Base-by-base conservation (phyloP, 2,329 filamentous ascomycete species). In the Xylogone sp. region DNA sequence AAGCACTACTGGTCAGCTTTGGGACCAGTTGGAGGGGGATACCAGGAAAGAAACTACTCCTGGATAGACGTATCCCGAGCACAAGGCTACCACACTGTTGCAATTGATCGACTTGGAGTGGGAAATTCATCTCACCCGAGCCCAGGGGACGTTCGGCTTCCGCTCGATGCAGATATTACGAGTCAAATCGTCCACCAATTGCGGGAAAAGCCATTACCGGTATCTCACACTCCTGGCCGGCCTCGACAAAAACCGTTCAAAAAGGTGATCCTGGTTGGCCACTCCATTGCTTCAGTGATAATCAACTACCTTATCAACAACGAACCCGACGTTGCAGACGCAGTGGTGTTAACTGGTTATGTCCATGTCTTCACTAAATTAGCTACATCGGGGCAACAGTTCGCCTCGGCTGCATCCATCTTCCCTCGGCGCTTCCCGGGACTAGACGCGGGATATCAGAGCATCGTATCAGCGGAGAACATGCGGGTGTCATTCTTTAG, bases 11-110 rank as follows among this genome's bases (percentile, higher is more conserved):
- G 34, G 34, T 39, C 34, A 4, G 34, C 6, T 16, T 13, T 31
- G 13, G 34, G 34, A 6, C 6, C 5, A 5, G 5, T 27, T 27
- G 8, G 8, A 4, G 13, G 8, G 5, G 34, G 34, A 4, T 13
- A 4, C 34, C 4, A 39, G 12, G 34, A 16, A 39, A 16, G n/a
- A 7, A 7, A 39, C 5, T 39, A 39, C 34, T 39, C 34, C 34
- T 39, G 34, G 34, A 39, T 39, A 7, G 34, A 6, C n/a, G 5
- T 7, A 6, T 6, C 34, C 4, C 13, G 6, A 16, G 6, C 5
- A 13, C 42, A 50, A 39, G 51, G 52, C 31, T 48, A 54, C 46
- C 46, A 39, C 9, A 52, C 50, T 18, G 21, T 52, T 12, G 39
- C 50, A 18, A 44, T 52, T 19, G 50, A 52, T 22, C 46, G 46